phyloP scores from a whole-genome alignment of 2,329 filamentous ascomycete species.

The Colletotrichum phormii region DNA sequence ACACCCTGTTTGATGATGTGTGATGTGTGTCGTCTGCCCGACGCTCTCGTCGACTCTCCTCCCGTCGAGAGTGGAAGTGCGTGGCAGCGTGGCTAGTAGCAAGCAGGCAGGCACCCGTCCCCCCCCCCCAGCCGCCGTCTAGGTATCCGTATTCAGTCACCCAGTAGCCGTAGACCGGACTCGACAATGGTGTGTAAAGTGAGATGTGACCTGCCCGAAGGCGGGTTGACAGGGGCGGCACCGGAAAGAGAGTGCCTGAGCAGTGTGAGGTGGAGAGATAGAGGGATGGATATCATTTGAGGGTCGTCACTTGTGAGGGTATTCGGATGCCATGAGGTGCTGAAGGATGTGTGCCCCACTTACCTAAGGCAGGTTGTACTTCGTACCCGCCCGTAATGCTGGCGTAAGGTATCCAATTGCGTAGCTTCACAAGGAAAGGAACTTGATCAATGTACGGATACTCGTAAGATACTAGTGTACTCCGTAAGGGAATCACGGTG shows the following conservation, averaged over 20 bases:
- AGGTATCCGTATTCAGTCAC: background rate
- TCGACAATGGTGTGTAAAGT: background rate
- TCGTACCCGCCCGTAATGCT: no score
- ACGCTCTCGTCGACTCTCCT: background rate
- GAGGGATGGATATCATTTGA: background rate
- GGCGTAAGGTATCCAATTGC: background rate
- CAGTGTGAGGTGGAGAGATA: background rate
- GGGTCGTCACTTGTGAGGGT: background rate
- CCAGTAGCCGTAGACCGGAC: background rate
- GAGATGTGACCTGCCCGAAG: slow-evolving; percentile 12
- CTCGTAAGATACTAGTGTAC: no score
- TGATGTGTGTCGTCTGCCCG: background rate
- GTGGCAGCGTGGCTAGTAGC: background rate
- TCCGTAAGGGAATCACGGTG: slow-evolving; percentile 20
- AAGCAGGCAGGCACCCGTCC: background rate
- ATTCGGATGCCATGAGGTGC: slow-evolving; percentile 24
- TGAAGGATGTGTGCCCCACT: slow-evolving; percentile 31
- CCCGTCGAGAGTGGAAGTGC: background rate
- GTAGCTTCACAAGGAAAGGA: background rate
- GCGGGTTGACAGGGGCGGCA: background rate
- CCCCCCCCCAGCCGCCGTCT: no score
- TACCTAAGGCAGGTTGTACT: background rate
- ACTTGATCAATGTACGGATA: no score
- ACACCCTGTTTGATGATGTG: slow-evolving; percentile 6
- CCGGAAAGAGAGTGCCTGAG: background rate